Conservation (phyloP, 345 rosid species). For the Arabidopsis suecica region DNA sequence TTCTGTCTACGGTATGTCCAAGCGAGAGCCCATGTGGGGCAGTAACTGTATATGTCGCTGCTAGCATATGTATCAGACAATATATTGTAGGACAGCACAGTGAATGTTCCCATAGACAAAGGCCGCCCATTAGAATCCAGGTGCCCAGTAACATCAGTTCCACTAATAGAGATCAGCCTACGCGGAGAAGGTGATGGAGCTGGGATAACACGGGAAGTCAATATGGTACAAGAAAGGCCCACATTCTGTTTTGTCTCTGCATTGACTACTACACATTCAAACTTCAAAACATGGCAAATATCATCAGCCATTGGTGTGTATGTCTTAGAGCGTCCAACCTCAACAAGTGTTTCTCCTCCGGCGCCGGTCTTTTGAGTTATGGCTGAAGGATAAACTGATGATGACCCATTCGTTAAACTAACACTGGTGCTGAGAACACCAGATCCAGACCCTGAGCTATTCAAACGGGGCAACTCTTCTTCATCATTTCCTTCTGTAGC, state of each 20-base stretch:
- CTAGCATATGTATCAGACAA: constrained; percentile 80
- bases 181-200: constrained; percentile 97
- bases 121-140: constrained; percentile 72
- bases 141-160: constrained; percentile 66
- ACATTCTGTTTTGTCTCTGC: constrained; percentile 72
- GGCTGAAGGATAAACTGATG: constrained; percentile 71
- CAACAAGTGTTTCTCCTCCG: constrained; percentile 86
- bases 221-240: constrained; percentile 66
- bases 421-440: constrained; percentile 58
- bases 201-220: constrained; percentile 96
- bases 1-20: constrained; percentile 98
- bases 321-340: constrained; percentile 89
- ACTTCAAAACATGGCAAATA: constrained; percentile 89
- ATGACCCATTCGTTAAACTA: constrained; percentile 73
- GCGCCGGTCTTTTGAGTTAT: constrained; percentile 72
- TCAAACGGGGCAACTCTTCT: constrained; percentile 85
- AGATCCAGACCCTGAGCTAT: constrained; percentile 66
- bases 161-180: constrained; percentile 72
- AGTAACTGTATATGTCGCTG: constrained; percentile 81
- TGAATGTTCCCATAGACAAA: constrained; percentile 76
- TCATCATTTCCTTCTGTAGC: constrained; percentile 86
- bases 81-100: constrained; percentile 94
- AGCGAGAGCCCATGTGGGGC: constrained; percentile 98
- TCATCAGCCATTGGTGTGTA: constrained; percentile 97
- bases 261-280: constrained; percentile 89